Evolutionary conservation across 1,284 basidiomycete species (phyloP).

Genomic region (Kwoniella shivajii): DNA sequence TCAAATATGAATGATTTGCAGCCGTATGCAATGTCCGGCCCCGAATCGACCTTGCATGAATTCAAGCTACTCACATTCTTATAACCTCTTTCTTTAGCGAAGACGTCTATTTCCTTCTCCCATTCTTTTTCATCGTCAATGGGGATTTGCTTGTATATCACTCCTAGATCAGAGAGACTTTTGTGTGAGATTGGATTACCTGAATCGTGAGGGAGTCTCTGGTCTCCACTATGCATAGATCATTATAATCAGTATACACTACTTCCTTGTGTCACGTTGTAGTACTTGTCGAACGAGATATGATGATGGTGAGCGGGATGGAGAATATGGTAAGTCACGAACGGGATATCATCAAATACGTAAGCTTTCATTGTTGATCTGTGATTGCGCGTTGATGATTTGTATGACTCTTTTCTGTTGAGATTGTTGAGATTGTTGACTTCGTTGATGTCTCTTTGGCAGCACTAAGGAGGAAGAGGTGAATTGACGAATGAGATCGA

Average conservation of each 20-base stretch:
- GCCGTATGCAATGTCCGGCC: too few species aligned
- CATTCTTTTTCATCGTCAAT: conserved; percentile 59
- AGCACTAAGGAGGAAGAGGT: not conserved
- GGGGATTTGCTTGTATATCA: conserved; percentile 66
- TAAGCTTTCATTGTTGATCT: conserved; percentile 83
- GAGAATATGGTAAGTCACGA: conserved; percentile 18
- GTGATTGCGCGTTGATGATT: too few species aligned
- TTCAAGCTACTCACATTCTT: conserved; percentile 62
- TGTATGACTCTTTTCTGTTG: not conserved
- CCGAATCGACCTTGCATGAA: too few species aligned
- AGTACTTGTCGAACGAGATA: not conserved
- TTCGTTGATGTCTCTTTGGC: not conserved
- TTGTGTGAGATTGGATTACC: conserved; percentile 59
- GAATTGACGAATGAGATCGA: not conserved
- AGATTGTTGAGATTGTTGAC: not conserved
- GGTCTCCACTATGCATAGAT: conserved; percentile 61
- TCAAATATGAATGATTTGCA: not conserved
- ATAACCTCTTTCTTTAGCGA: conserved; percentile 69
- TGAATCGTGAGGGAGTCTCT: conserved; percentile 73
- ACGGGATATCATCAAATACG: conserved; percentile 72
- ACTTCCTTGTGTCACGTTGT: not conserved
- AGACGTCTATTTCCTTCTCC: conserved; percentile 58
- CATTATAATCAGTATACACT: not conserved
- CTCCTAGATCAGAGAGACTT: conserved; percentile 62
- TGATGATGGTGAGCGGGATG: not conserved